Base-by-base conservation (phyloP, 2,329 filamentous ascomycete species). In the Penicillium sp. region DNA sequence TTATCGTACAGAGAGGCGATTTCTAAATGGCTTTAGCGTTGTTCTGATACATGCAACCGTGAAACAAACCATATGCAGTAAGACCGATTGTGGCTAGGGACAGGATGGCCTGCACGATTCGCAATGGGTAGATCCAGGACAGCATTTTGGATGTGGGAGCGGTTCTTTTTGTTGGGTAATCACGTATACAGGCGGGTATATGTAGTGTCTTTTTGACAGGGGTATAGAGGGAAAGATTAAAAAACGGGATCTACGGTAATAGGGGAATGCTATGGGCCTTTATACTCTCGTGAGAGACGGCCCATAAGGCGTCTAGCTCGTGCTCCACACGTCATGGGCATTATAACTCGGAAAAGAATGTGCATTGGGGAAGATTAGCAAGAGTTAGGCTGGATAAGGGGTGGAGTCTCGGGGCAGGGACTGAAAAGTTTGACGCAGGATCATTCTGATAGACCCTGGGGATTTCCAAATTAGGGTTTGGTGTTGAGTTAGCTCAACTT, bases 11-110 rank as follows among this genome's bases (percentile, higher is more conserved):
- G 55, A 4, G 61, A 59, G 16, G 53, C 64, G 13, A 66, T 62
- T 40, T 65, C 64, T 66, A 40, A 21, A n/a, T 15, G 0, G 9
- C 21, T 47, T 64, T 36, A 62, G 61, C 25, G 8, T 5, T 10
- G 9, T 13, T 25, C 23, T 25, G 11, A 2, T 19, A 8, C 13
- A 15, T 54, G 10, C 4, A 41, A 41, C 33, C 2, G 38, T 36
- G 10, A 45, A 31, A 65, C 63, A 9, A 27, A 63, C 63, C 58
- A 25, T 61, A 67, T 51, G 65, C 62, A 11, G 62, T 63, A 21
- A 66, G 45, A n/a, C 63, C 65, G 38, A 67, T 66, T 9, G 57
- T 62, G 6, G 63, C 62, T 31, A 67, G 36, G 44, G 65, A 61
- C 3, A 67, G 53, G 33, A 63, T 27, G 5, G 56, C 63, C 45